Evolutionary conservation across 2,329 filamentous ascomycete species (phyloP), one percentile per base, ranked within the genome.

Genomic region (Trichoderma simmonsii): DNA sequence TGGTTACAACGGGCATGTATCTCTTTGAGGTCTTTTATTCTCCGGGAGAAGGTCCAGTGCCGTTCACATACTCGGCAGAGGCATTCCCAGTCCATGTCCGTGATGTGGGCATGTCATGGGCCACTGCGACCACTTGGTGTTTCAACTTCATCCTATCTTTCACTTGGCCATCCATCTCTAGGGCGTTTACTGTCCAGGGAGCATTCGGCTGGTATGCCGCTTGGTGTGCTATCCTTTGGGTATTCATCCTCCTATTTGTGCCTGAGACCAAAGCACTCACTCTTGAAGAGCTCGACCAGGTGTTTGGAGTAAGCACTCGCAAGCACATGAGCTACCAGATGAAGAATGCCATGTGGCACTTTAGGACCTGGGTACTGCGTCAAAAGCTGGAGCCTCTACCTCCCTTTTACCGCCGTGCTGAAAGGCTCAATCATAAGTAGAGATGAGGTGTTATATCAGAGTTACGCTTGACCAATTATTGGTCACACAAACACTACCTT

Each of bases 221-320:
- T 2, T 82, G 86, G 39, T 86, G 86, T 73, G 56, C 84, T 0
- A 76, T 85, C 0, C 85, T 84, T 0, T 82, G 85, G 76, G 70
- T 81, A 54, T 80, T 86, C 74, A 86, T 86, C 73, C 86, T 86
- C 73, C 80, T 85, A 32, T 81, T 86, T 64, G 82, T 87, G 0
- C 85, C 85, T 0, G 85, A 86, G 77, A 86, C 85, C 2, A 86
- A 86, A 78, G 83, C 85, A 48, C 82, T 83, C 69, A 86, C 85
- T 0, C 80, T 87, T 0, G 85, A 86, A 73, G 85, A 86, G 71
- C 82, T 87, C 9, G 85, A 86, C 77, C 84, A 84, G 39, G 82
- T 86, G 36, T 87, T 86, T 61, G 80, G 80, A 7, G 81, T 85
- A 14, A 80, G 81, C 21, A 81, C 79, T 72, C 76, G 78, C 68